Conservation (phyloP, 2,329 filamentous ascomycete species). For the Xylaria sp. region DNA sequence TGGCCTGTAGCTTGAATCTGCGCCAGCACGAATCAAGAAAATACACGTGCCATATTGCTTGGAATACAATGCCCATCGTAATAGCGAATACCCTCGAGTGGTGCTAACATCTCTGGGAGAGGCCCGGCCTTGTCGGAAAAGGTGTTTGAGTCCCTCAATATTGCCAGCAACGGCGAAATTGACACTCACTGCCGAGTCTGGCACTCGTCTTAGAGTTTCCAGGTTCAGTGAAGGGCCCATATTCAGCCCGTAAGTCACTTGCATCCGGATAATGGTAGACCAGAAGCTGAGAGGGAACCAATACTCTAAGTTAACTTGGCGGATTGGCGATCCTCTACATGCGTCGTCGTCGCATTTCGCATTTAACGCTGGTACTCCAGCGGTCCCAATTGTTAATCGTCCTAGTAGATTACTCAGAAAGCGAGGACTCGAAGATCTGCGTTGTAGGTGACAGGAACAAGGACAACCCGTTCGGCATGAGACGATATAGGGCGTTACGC, state of each 20-base stretch:
- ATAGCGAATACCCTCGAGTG: slow-evolving; percentile 12
- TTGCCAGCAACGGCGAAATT: slow-evolving; percentile 8
- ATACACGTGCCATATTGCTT: slow-evolving; percentile 6
- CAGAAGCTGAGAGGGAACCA: slow-evolving; percentile 50
- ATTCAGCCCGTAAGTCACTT: slow-evolving; percentile 41
- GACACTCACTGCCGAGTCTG: slow-evolving; percentile 5
- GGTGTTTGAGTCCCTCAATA: slow-evolving; percentile 16
- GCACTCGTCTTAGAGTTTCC: slow-evolving; percentile 18
- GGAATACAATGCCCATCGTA: slow-evolving; percentile 15
- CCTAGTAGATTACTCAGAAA: slow-evolving; percentile 44
- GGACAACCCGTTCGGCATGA: slow-evolving; percentile 16
- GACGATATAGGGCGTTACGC: slow-evolving; percentile 10
- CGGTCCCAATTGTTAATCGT: slow-evolving; percentile 46
- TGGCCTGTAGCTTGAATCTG: slow-evolving; percentile 1
- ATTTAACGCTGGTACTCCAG: slow-evolving; percentile 46
- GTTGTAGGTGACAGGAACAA: slow-evolving; percentile 26
- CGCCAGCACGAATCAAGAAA: slow-evolving; percentile 9
- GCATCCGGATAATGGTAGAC: slow-evolving; percentile 47
- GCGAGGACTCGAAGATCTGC: slow-evolving; percentile 40
- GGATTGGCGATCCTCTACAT: slow-evolving; percentile 42
- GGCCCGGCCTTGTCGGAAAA: slow-evolving; percentile 1
- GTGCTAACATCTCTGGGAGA: slow-evolving; percentile 14
- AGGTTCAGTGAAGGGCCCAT: slow-evolving; percentile 46
- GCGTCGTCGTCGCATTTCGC: slow-evolving; percentile 41
- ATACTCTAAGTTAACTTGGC: slow-evolving; percentile 47